These are phyloP conservation scores for Saccharomyces cerevisiae DNA, from an alignment of 805 yeast genomes.

Conservation along the genomic window DNA sequence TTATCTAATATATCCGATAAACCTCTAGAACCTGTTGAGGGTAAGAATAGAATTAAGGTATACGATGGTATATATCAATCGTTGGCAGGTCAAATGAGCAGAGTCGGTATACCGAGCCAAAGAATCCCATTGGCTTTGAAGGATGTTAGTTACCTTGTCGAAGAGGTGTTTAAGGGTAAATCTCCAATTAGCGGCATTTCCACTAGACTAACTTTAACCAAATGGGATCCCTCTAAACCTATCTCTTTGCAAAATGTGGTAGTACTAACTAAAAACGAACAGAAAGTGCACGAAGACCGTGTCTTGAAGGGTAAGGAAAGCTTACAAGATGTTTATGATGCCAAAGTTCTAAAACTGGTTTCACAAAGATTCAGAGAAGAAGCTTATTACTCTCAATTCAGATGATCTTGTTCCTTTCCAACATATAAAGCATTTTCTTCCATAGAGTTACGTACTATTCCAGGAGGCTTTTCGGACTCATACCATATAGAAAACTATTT, in stretches of 20 bases:
- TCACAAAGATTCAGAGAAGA: conserved; percentile 68
- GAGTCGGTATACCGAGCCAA: conserved; percentile 66
- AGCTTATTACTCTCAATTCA: conserved; percentile 53
- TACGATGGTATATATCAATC: conserved; percentile 79
- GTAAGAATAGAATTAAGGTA: conserved; percentile 75
- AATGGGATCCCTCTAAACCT: conserved; percentile 72
- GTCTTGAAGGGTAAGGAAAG: conserved; percentile 62
- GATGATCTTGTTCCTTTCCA: conserved; percentile 4
- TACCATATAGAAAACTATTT: background rate
- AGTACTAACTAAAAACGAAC: conserved; percentile 83
- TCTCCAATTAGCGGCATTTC: conserved; percentile 79
- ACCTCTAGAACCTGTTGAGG: conserved; percentile 84
- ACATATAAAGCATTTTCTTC: background rate
- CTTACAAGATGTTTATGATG: conserved; percentile 54
- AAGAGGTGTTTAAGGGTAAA: conserved; percentile 89
- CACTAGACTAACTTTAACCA: conserved; percentile 67
- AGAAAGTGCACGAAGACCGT: conserved; percentile 64
- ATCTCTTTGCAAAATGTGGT: conserved; percentile 72
- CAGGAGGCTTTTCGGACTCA: background rate
- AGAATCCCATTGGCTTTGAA: conserved; percentile 62
- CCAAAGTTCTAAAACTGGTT: conserved; percentile 49
- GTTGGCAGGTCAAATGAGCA: conserved; percentile 77
- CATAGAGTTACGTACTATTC: background rate
- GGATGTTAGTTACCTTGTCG: conserved; percentile 77
- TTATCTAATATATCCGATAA: conserved; percentile 77